Percentiles rank a stretch among this genome's conserved stretches.
These are phyloP conservation scores for Globisporangium alternatum DNA, from an alignment of 352 stramenopile species.

Conservation along the genomic window DNA sequence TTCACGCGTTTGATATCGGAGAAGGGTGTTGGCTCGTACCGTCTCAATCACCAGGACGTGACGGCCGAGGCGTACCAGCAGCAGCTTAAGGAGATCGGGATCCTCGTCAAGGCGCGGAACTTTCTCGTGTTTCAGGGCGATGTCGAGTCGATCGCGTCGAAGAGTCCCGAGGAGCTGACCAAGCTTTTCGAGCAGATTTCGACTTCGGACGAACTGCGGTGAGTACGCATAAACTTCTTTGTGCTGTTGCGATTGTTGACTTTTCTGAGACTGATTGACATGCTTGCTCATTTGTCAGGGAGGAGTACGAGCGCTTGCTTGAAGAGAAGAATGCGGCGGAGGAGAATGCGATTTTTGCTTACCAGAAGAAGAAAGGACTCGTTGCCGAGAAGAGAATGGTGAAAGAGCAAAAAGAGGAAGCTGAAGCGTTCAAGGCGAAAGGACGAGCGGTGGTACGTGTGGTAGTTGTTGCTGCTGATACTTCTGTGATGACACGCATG, in stretches of 20 bases:
- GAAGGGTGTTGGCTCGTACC: conserved; percentile 87
- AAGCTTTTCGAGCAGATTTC: conserved; percentile 98
- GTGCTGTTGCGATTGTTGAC: neutral
- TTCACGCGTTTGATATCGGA: conserved; percentile 94
- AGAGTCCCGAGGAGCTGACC: conserved; percentile 94
- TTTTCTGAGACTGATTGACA: neutral
- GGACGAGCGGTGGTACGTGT: conserved; percentile 52
- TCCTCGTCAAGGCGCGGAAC: conserved; percentile 99
- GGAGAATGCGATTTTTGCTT: conserved; percentile 92
- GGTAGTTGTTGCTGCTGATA: neutral
- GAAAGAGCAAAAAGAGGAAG: conserved; percentile 95
- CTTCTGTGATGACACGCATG: neutral
- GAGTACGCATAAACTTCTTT: conserved; percentile 7
- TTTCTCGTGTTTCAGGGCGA: conserved; percentile 99
- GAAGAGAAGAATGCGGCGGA: conserved; percentile 92
- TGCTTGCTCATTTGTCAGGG: conserved; percentile 13
- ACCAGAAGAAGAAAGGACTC: conserved; percentile 96
- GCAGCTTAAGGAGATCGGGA: conserved; percentile 93
- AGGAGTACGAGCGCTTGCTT: conserved; percentile 81
- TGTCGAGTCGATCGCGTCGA: conserved; percentile 97
- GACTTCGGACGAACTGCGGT: conserved; percentile 85
- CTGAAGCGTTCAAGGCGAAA: conserved; percentile 80
- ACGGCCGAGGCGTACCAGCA: conserved; percentile 93
- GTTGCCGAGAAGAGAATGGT: conserved; percentile 89
- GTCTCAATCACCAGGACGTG: conserved; percentile 75